Percentiles rank a stretch among this genome's conserved stretches.
Evolutionary conservation across 306 rosid genomes (phyloP).

Genomic region (Cucurbita argyrosperma): DNA sequence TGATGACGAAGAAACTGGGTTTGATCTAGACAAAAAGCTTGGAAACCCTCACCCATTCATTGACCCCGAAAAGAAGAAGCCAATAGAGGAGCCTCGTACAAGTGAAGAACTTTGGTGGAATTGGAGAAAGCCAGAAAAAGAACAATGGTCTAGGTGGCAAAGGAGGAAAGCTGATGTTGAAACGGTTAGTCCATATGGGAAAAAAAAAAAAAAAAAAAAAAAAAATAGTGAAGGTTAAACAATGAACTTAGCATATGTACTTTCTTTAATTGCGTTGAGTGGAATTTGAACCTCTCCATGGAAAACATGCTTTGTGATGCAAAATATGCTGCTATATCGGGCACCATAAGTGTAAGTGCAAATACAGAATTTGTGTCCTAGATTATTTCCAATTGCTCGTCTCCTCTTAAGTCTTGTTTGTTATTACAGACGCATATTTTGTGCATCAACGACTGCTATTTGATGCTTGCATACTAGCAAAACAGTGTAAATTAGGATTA

Average conservation of each 20-base stretch:
- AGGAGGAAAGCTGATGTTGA: conserved; percentile 85
- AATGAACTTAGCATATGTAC: background rate
- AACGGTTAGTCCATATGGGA: conserved; percentile 46
- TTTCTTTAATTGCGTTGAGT: background rate
- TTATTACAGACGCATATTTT: background rate
- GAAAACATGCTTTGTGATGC: background rate
- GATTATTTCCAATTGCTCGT: background rate
- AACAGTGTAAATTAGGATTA: background rate
- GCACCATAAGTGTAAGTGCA: background rate
- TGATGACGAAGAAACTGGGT: conserved; percentile 55
- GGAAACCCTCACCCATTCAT: conserved; percentile 78
- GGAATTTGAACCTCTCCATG: background rate
- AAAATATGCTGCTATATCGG: background rate
- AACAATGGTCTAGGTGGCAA: conserved; percentile 97
- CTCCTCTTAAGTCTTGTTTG: background rate
- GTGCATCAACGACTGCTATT: background rate
- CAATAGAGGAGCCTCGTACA: conserved; percentile 49
- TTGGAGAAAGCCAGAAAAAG: conserved; percentile 85
- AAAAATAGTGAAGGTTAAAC: background rate
- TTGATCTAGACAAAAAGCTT: conserved; percentile 44
- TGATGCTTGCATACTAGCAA: background rate
- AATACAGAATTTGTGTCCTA: background rate
- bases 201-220: conserved; percentile 2
- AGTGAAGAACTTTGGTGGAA: conserved; percentile 92
- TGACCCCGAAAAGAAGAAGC: conserved; percentile 61